Evolutionary conservation across 2,329 filamentous ascomycete species (phyloP), one percentile per base, ranked within the genome.

Genomic region (Diaporthe vexans): DNA sequence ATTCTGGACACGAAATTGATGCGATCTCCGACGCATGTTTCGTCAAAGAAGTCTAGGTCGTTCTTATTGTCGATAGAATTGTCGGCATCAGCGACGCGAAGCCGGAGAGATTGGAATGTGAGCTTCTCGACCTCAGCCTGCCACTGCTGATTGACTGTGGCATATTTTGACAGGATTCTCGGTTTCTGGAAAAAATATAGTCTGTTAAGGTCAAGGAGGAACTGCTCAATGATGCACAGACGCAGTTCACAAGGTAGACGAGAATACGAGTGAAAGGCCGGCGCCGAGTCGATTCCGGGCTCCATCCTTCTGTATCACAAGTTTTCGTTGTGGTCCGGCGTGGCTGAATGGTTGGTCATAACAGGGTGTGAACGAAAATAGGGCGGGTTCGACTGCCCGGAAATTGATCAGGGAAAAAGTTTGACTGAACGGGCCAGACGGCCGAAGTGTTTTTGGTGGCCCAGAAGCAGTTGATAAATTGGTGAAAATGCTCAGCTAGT

Each of bases 281-380:
- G 46, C 10, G n/a, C 11, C 2, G 8, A 3, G 1, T 8, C 6
- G 8, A n/a, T 3, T 9, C 21, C 1, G 6, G 43, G 17, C 2
- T 48, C 29, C 26, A 67, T 52, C 4, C 5, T 24, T 11, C 19
- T 48, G 26, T 7, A 3, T 7, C n/a, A 26, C 7, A n/a, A 13
- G 8, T 33, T 63, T 13, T 48, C 11, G 1, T 21, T 5, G 17
- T 29, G 10, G 0, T n/a, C 15, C 1, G 4, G 37, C 11, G 5
- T 58, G 56, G 7, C 29, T 35, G 9, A 21, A 6, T n/a, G 4
- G 19, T 35, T 10, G 56, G 17, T 58, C 29, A 33, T 43, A 7
- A 43, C 4, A 6, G 13, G 40, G 40, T 7, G 15, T 19, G 15
- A 19, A 43, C 2, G 15, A 43, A 19, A 19, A 1, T 33, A 33